These are phyloP conservation scores for Rhodamnia argentea DNA, from an alignment of 345 rosid species.

Conservation along the genomic window DNA sequence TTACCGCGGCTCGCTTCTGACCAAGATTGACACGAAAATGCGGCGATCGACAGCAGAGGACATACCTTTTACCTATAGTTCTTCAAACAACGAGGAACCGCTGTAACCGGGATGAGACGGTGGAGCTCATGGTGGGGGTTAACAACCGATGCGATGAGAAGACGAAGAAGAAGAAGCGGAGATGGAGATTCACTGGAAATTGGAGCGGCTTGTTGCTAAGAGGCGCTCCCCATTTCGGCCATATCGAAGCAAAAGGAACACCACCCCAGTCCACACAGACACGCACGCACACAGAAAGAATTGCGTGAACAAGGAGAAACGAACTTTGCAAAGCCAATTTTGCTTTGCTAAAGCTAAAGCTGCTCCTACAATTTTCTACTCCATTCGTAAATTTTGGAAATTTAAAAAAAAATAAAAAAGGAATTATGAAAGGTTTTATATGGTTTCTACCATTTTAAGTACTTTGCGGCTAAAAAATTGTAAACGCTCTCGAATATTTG, in stretches of 20 bases:
- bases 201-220: neutral
- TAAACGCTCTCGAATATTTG: neutral
- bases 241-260: neutral
- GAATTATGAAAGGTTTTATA: neutral
- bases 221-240: neutral
- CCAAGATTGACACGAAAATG: no score
- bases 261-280: no score
- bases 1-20: no score
- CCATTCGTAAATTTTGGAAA: neutral
- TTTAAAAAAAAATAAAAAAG: neutral
- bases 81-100: neutral
- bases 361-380: neutral
- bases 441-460: neutral
- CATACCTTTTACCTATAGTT: no score
- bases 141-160: neutral
- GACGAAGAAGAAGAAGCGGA: neutral
- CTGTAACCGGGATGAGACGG: neutral
- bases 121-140: neutral
- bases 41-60: no score
- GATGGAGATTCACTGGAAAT: neutral
- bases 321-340: neutral
- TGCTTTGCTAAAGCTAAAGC: neutral
- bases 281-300: neutral
- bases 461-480: neutral
- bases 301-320: neutral